Percentiles rank a stretch among this genome's conserved stretches.
Conservation (phyloP, 2,329 filamentous ascomycete species). For the Verticillium zaregamsianum region DNA sequence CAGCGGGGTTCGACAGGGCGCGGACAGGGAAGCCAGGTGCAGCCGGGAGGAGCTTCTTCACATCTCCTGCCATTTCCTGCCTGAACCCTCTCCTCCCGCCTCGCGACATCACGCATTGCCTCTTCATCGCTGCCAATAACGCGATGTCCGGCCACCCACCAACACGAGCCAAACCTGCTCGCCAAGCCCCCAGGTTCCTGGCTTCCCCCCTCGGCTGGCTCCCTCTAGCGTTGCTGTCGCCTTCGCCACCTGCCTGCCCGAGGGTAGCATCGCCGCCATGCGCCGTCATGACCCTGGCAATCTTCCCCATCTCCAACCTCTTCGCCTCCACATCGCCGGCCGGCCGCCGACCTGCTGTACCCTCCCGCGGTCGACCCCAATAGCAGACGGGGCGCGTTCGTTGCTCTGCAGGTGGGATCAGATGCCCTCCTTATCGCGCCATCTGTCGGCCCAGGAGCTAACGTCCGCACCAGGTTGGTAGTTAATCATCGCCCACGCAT, state of each 20-base stretch:
- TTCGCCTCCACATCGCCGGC: neutral
- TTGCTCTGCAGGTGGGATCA: neutral
- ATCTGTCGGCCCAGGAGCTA: neutral
- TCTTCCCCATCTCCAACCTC: neutral
- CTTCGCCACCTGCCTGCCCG: slow-evolving; percentile 1
- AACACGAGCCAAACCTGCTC: neutral
- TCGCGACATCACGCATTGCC: neutral
- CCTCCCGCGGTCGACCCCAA: neutral
- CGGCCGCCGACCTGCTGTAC: neutral
- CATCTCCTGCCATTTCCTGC: neutral
- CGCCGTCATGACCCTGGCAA: neutral
- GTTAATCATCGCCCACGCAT: neutral
- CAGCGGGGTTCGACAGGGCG: neutral
- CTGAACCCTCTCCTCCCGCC: neutral
- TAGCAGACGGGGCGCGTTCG: too few species aligned
- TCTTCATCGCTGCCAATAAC: neutral
- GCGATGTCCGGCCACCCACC: neutral
- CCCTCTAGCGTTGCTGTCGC: neutral
- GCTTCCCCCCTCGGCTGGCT: neutral
- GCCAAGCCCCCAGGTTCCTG: slow-evolving; percentile 1
- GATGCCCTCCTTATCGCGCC: slow-evolving; percentile 2
- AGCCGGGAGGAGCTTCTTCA: neutral
- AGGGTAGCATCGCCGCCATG: neutral
- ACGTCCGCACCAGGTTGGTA: neutral
- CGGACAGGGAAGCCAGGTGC: neutral